Evolutionary conservation across 176 grass and related monocot species (phyloP).

Genomic region (Bolboschoenus planiculmis): DNA sequence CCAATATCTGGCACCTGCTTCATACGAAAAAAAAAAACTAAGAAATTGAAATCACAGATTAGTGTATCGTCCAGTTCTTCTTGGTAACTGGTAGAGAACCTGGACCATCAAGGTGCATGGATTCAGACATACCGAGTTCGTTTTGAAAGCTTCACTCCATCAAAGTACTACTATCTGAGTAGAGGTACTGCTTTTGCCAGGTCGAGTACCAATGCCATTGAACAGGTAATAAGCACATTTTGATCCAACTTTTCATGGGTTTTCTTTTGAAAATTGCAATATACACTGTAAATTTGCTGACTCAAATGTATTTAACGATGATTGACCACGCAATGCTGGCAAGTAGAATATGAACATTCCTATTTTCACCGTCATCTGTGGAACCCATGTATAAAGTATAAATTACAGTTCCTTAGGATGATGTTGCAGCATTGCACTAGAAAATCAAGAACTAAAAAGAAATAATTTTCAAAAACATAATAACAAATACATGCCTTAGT

Average conservation of each 20-base stretch:
- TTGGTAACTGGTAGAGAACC: not conserved
- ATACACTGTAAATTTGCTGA: not conserved
- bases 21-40: slow-evolving; percentile 13
- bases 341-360: slow-evolving; percentile 17
- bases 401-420: not conserved
- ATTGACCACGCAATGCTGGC: not conserved
- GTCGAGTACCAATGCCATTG: not conserved
- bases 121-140: not conserved
- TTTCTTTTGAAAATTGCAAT: not conserved
- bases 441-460: not conserved
- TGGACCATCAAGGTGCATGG: not conserved
- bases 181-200: not conserved
- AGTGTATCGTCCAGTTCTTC: not conserved
- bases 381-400: slow-evolving; percentile 1
- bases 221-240: not conserved
- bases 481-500: slow-evolving; percentile 42
- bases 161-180: not conserved
- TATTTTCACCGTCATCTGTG: not conserved
- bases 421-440: not conserved
- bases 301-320: not conserved
- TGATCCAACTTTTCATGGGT: not conserved
- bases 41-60: not conserved
- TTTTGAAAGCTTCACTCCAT: not conserved
- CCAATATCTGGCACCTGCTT: slow-evolving; percentile 80
- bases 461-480: not conserved